Percentiles rank a stretch among this genome's conserved stretches.
These are phyloP conservation scores for Fusarium illudens DNA, from an alignment of 2,329 filamentous ascomycete species.

Conservation along the genomic window DNA sequence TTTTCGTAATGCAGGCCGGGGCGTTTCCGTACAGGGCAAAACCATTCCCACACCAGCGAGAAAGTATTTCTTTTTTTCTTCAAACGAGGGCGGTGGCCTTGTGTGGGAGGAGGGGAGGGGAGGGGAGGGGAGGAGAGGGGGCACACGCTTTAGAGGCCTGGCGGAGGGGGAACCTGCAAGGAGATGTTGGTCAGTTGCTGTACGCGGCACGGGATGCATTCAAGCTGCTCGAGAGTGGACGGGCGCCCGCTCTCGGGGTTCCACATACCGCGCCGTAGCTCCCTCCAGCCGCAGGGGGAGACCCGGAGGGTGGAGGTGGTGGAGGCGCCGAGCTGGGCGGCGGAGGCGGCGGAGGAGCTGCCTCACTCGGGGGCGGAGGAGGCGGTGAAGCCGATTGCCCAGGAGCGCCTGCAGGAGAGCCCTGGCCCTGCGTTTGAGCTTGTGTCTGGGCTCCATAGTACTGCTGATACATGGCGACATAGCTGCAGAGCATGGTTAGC, in stretches of 20 bases:
- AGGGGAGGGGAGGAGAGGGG: not conserved
- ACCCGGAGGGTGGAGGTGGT: constrained; percentile 53
- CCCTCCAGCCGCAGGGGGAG: constrained; percentile 55
- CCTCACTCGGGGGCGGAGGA: constrained; percentile 66
- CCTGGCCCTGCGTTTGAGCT: constrained; percentile 56
- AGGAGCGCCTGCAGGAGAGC: constrained; percentile 52
- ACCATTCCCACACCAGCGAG: constrained; percentile 15
- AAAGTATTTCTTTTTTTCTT: constrained; percentile 2
- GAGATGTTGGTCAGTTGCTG: constrained; percentile 23
- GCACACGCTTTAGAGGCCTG: constrained; percentile 54
- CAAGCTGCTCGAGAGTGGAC: not conserved
- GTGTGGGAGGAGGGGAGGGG: not conserved
- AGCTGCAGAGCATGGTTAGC: constrained; percentile 51
- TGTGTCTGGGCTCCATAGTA: constrained; percentile 63
- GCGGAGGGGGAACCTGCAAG: constrained; percentile 62
- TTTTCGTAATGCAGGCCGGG: constrained; percentile 32
- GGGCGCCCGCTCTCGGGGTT: not conserved
- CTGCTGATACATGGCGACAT: constrained; percentile 77
- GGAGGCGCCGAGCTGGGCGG: constrained; percentile 65
- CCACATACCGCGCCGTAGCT: constrained; percentile 71
- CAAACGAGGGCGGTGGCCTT: not conserved
- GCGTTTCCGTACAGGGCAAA: constrained; percentile 34
- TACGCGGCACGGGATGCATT: not conserved
- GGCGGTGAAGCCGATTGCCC: constrained; percentile 61
- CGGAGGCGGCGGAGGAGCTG: constrained; percentile 71